Conservation (phyloP, 2,329 filamentous ascomycete genomes). For the Colletotrichum tropicicola region DNA sequence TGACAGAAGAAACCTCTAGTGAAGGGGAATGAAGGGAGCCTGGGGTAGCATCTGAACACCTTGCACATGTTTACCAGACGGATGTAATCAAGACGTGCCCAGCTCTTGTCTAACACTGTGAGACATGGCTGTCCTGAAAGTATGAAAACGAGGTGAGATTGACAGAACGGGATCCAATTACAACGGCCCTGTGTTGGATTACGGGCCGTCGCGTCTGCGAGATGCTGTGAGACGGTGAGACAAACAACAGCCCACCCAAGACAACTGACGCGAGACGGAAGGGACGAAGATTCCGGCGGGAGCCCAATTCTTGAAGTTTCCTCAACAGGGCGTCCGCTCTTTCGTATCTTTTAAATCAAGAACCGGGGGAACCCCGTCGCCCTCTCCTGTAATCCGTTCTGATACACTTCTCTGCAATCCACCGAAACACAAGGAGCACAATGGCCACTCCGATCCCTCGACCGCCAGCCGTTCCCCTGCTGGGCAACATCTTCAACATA, state of each 20-base stretch:
- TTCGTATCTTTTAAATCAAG: neutral
- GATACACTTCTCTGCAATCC: neutral
- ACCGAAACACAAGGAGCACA: neutral
- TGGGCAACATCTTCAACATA: conserved; percentile 47
- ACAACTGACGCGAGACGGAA: conserved; percentile 10
- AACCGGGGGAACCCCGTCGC: neutral
- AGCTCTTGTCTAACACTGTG: neutral
- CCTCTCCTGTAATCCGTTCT: neutral
- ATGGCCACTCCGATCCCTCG: conserved; percentile 47
- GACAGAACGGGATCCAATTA: neutral
- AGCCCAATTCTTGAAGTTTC: neutral
- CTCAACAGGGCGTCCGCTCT: neutral
- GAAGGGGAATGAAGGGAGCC: neutral
- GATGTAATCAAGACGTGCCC: neutral
- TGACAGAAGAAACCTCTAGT: neutral
- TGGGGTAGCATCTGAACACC: neutral
- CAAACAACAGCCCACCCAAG: neutral
- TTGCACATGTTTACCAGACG: neutral
- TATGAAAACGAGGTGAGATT: neutral
- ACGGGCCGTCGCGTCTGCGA: conserved; percentile 25
- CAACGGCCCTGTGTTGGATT: neutral
- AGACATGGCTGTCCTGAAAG: conserved; percentile 16
- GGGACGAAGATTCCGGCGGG: neutral
- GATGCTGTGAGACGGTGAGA: conserved; percentile 13
- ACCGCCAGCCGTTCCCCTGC: conserved; percentile 43